These are phyloP conservation scores for Imleria badia DNA, from an alignment of 768 basidiomycete species.

Conservation along the genomic window DNA sequence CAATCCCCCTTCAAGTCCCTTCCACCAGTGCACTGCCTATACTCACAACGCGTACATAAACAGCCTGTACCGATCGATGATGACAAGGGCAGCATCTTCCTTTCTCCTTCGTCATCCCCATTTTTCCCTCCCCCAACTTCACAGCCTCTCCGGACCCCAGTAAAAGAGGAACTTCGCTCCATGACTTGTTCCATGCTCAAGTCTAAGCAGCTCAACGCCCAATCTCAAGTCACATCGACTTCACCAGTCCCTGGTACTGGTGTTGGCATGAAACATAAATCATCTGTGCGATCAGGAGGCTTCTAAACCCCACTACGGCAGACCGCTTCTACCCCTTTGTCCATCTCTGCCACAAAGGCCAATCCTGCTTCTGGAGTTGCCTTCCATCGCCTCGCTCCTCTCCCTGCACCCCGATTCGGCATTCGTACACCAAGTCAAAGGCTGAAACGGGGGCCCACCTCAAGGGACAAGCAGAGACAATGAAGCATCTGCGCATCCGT, in stretches of 20 bases:
- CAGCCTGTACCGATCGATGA: slow-evolving; percentile 41
- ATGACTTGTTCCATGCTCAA: slow-evolving; percentile 44
- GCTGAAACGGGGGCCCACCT: slow-evolving; percentile 38
- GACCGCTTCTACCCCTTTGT: slow-evolving; percentile 40
- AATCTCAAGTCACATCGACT: neutral
- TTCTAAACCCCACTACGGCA: slow-evolving; percentile 58
- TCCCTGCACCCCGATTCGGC: slow-evolving; percentile 33
- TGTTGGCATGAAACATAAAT: slow-evolving; percentile 68
- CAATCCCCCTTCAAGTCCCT: slow-evolving; percentile 52
- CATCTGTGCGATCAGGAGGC: slow-evolving; percentile 42
- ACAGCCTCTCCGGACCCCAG: slow-evolving; percentile 58
- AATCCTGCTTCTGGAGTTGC: slow-evolving; percentile 35
- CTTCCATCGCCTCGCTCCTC: slow-evolving; percentile 37
- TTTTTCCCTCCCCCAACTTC: slow-evolving; percentile 45
- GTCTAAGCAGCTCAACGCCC: slow-evolving; percentile 30
- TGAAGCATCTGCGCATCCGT: slow-evolving; percentile 58
- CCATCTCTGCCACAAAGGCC: slow-evolving; percentile 34
- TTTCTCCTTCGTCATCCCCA: slow-evolving; percentile 48
- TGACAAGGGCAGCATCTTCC: slow-evolving; percentile 58
- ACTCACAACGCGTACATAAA: slow-evolving; percentile 42
- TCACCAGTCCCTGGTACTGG: slow-evolving; percentile 33
- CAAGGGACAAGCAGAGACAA: slow-evolving; percentile 59
- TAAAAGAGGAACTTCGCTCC: slow-evolving; percentile 48
- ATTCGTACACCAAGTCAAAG: slow-evolving; percentile 32
- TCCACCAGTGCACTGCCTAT: slow-evolving; percentile 42